Evolutionary conservation across 305 asterid genomes (phyloP).

Genomic region (Fraxinus greggii): DNA sequence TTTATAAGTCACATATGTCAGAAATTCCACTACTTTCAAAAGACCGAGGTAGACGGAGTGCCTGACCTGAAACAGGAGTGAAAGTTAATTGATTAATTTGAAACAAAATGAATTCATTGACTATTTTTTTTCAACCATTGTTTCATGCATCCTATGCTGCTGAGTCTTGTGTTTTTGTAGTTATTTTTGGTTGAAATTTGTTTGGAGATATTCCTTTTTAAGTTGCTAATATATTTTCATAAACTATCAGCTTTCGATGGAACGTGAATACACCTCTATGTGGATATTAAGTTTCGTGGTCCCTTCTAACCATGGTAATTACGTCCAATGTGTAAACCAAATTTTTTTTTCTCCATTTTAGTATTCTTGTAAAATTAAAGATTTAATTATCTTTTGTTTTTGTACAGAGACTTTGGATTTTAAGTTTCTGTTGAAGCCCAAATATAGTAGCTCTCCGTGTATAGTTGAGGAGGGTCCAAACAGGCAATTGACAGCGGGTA

Average conservation of each 20-base stretch:
- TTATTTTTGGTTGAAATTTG: background rate
- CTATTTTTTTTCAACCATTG: background rate
- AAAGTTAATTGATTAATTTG: background rate
- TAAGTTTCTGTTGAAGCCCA: slow-evolving; percentile 86
- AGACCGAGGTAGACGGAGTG: background rate
- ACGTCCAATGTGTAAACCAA: slow-evolving; percentile 8
- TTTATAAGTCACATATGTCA: background rate
- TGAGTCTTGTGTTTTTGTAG: background rate
- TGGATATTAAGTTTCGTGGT: slow-evolving; percentile 96
- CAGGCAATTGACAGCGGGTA: slow-evolving; percentile 77
- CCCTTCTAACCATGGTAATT: slow-evolving; percentile 90
- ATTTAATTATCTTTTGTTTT: slow-evolving; percentile 20
- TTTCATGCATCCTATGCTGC: background rate
- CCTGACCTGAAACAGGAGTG: background rate
- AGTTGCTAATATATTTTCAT: slow-evolving; percentile 10
- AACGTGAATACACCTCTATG: slow-evolving; percentile 84
- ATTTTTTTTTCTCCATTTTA: background rate
- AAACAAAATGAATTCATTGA: background rate
- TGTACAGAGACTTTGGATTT: slow-evolving; percentile 84
- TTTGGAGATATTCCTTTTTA: slow-evolving; percentile 2
- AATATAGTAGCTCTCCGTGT: slow-evolving; percentile 49
- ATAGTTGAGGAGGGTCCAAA: slow-evolving; percentile 88
- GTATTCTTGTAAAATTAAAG: slow-evolving; percentile 10
- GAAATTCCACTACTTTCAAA: background rate
- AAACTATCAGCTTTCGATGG: slow-evolving; percentile 67